Evolutionary conservation across 2,329 filamentous ascomycete genomes (phyloP).

Genomic region (Penicillium frequentans): DNA sequence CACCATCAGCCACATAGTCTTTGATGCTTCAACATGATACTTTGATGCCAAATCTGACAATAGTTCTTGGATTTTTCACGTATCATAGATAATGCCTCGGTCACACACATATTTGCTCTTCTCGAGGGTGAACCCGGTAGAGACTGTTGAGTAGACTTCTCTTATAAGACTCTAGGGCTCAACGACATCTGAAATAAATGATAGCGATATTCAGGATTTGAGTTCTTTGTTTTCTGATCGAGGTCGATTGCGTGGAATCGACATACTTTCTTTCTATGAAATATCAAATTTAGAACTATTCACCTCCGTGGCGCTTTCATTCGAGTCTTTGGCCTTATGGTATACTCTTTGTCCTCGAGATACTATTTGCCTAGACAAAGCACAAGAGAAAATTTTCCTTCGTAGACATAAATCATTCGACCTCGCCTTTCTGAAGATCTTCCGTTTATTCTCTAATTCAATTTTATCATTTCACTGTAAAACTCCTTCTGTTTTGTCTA

Average conservation of each 20-base stretch:
- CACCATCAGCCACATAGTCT: not conserved
- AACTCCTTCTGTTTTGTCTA: not conserved
- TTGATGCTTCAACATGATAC: not conserved
- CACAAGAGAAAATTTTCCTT: not conserved
- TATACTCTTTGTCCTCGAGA: not conserved
- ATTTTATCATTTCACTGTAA: not conserved
- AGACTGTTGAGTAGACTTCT: too few relatives aligned
- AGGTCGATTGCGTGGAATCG: not conserved
- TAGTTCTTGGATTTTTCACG: not conserved
- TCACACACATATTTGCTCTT: not conserved
- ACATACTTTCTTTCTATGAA: not conserved
- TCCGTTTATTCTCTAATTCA: not conserved
- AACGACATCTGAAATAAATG: too few relatives aligned
- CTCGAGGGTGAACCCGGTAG: not conserved
- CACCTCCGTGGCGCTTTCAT: not conserved
- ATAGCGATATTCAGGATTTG: not conserved
- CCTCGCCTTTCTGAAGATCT: not conserved
- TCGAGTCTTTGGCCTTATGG: not conserved
- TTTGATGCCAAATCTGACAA: not conserved
- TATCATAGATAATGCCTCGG: not conserved
- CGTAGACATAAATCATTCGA: not conserved
- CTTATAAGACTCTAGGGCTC: too few relatives aligned
- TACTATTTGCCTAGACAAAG: not conserved
- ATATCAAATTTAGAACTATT: not conserved
- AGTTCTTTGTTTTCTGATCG: not conserved